These are phyloP conservation scores for Rhizopogon vesiculosus DNA, from an alignment of 768 basidiomycete species.

Conservation along the genomic window DNA sequence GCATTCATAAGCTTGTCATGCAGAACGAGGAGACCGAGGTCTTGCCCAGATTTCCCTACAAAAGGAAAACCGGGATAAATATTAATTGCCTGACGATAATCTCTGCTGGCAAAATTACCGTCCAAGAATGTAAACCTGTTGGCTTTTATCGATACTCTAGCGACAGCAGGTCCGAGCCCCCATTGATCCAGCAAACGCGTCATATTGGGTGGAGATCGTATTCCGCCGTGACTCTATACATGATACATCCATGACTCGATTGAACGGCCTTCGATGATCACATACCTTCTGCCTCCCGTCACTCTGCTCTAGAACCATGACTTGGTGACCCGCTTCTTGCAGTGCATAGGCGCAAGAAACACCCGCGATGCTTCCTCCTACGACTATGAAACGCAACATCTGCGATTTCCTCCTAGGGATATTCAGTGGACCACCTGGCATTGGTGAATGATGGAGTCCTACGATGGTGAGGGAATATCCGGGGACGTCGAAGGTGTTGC, in stretches of 20 bases:
- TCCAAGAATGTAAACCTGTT: conserved; percentile 12
- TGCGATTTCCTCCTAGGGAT: conserved; percentile 7
- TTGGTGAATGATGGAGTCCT: not conserved
- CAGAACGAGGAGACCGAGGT: conserved; percentile 40
- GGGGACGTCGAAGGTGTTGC: not conserved
- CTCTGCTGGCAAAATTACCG: conserved; percentile 2
- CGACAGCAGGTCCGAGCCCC: conserved; percentile 43
- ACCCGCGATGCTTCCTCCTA: conserved; percentile 39
- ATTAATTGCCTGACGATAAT: not conserved
- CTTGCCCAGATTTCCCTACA: conserved; percentile 37
- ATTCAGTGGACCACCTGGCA: conserved; percentile 8
- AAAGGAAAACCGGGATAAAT: not conserved
- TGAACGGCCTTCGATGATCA: not conserved
- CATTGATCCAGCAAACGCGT: conserved; percentile 49
- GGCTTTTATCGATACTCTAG: conserved; percentile 22
- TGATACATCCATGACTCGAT: not conserved
- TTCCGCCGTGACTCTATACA: conserved; percentile 29
- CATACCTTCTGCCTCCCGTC: conserved; percentile 33
- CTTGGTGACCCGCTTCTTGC: conserved; percentile 49
- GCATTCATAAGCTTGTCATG: conserved; percentile 39
- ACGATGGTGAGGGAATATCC: not conserved
- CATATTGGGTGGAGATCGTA: conserved; percentile 53
- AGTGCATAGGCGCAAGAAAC: conserved; percentile 52
- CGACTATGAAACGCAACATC: conserved; percentile 16
- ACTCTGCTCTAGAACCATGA: conserved; percentile 47